Conservation (phyloP, 441 rosid genomes). For the Adansonia madagascariensis region DNA sequence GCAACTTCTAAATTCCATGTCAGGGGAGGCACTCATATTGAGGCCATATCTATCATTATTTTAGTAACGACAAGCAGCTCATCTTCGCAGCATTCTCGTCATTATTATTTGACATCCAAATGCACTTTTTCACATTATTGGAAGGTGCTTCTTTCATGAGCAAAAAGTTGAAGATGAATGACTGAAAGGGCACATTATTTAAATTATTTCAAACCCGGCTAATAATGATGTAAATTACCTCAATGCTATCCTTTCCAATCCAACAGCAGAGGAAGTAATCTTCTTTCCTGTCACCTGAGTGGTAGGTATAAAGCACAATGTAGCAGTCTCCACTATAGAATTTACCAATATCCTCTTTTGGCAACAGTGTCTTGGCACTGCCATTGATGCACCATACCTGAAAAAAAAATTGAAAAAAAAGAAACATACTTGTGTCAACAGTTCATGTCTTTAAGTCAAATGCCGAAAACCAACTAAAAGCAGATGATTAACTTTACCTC, state of each 20-base stretch:
- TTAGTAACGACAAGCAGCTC: not conserved
- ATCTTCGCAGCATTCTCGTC: constrained; percentile 11
- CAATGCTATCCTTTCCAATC: constrained; percentile 86
- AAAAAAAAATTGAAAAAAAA: constrained; percentile 7
- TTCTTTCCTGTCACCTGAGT: constrained; percentile 95
- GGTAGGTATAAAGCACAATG: constrained; percentile 84
- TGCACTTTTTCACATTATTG: not conserved
- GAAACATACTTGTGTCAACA: constrained; percentile 12
- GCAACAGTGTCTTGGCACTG: constrained; percentile 76
- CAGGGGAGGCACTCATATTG: not conserved
- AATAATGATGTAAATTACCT: constrained; percentile 55
- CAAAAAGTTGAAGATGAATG: not conserved
- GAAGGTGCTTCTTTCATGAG: not conserved
- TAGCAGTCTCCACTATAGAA: constrained; percentile 98
- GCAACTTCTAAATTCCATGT: constrained; percentile 8
- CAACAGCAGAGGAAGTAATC: constrained; percentile 86
- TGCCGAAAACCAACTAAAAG: constrained; percentile 28
- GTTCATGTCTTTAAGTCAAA: constrained; percentile 22
- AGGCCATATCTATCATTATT: not conserved
- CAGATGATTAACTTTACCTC: constrained; percentile 63
- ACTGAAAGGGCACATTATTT: constrained; percentile 13
- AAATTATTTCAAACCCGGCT: constrained; percentile 22
- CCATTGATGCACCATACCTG: constrained; percentile 94
- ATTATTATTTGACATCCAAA: not conserved
- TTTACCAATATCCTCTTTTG: constrained; percentile 92